Base-by-base conservation (phyloP, 2,329 filamentous ascomycete species). In the Cordyceps pruinosa region DNA sequence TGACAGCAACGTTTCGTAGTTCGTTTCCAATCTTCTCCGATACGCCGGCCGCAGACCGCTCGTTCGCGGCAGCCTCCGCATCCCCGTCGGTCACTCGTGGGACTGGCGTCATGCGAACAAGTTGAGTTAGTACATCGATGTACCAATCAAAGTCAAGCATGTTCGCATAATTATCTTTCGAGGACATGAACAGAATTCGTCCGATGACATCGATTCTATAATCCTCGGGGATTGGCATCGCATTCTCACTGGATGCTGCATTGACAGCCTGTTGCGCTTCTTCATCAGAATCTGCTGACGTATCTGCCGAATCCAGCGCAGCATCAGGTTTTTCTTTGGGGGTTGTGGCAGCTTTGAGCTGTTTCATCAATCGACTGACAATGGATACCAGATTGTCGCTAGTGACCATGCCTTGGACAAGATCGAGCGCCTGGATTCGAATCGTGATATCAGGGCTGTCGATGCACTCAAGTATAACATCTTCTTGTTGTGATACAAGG, bases 71-170 rank as follows among this genome's bases (percentile, higher is more conserved):
- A 17, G 51, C 42, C 10, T 71, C 68, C 8, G 68, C 58, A 41
- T 76, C 75, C 5, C 66, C 67, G 7, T 77, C 74, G 8, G 66
- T 64, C 8, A 67, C 66, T 39, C 75, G 73, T 47, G 79, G 73
- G n/a, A 75, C 64, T 0, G 76, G 88, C 21, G 86, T 77, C 73
- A 89, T 79, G 67, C 87, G 85, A 41, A 97, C 84, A 15, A 99
- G 80, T 68, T 96, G 90, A 5, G 90, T 87, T 30, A 99, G 75
- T 28, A 96, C 84, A 63, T 94, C 89, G 62, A 97, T 88, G 70
- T 97, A 97, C 94, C 94, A 99, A 63, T 97, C 93, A 69, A 99
- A 99, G 68, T 99, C 93, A 53, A 81, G 76, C 48, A 99, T 78
- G 66, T 91, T 90, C 39, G 82, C 81, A 69, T 97, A 99, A 60